Percentiles rank a stretch among this genome's conserved stretches.
Conservation (phyloP, 2,329 filamentous ascomycete species). For the Botryosphaeria dothidea region DNA sequence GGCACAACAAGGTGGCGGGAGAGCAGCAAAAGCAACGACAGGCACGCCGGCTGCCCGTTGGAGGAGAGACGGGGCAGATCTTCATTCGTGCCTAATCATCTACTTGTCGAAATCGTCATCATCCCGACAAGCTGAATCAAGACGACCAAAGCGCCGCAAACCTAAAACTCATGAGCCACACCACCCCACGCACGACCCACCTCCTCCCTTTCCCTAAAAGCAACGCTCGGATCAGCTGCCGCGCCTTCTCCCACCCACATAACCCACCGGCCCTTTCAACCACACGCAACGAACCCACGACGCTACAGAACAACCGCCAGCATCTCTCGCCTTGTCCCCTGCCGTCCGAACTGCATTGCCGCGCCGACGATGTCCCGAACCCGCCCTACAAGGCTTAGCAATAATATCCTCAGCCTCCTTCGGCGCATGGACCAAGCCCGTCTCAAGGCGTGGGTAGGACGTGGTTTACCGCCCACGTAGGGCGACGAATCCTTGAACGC, state of each 20-base stretch:
- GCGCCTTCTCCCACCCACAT: background rate
- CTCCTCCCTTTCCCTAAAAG: background rate
- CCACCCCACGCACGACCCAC: background rate
- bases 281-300: too few species aligned
- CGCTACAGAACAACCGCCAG: too few species aligned
- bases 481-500: too few species aligned
- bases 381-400: background rate
- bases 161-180: conserved; percentile 5
- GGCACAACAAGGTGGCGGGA: too few species aligned
- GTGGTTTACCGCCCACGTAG: too few species aligned
- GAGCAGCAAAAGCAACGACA: too few species aligned
- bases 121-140: background rate
- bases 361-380: background rate
- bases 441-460: background rate
- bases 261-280: background rate
- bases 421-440: background rate
- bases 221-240: background rate
- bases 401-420: background rate
- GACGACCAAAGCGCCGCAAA: background rate
- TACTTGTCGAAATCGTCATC: background rate
- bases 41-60: too few species aligned
- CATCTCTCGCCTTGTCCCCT: too few species aligned
- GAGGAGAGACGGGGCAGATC: background rate
- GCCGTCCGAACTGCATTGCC: background rate
- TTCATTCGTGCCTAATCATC: background rate